Base-by-base conservation (phyloP, 768 basidiomycete genomes). In the Mycena venus region DNA sequence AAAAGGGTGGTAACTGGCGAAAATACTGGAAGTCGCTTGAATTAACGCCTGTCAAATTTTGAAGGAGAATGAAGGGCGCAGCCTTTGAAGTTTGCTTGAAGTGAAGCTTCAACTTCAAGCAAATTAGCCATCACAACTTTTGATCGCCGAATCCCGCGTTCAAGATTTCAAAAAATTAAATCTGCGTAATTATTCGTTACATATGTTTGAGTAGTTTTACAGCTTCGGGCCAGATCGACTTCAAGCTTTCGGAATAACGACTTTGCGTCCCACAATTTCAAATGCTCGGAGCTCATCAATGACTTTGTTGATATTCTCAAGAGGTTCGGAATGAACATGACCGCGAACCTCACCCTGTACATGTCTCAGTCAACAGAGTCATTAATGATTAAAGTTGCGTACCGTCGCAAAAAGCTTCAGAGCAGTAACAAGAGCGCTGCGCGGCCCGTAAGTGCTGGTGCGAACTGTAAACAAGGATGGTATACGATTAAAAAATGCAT, bases 321-420 rank as follows among this genome's bases (percentile, higher is more conserved):
- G 36, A 44, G 75, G 53, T 29, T 69, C 72, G 2, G 65, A 51
- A 14, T 51, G 21, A 14, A 69, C 59, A 53, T 34, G 38, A 2
- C 38, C 69, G 1, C 55, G 63, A 34, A 77, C 56, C 7, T 38
- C 44, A 19, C 66, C 66, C 70, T 75, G 65, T 31, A 7, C 12
- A 42, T n/a, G n/a, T n/a, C 61, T 32, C 25, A 3, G 34, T 32
- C 32, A 19, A 5, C 5, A 31, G 21, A 36, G 34, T 4, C 8
- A 10, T 11, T 40, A 8, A 19, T 27, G 12, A 21, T 7, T 25
- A 31, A 14, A 23, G 29, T 14, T 12, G 19, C 21, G 23, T 53
- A 68, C 72, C 40, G 62, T 70, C 6, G 72, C 72, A 42, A 76
- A 76, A 9, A 76, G 68, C 55, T 76, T 64, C 29, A 76, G 40